These are phyloP conservation scores for Penicillium bovifimosum DNA, from an alignment of 495 filamentous ascomycete genomes.

Conservation along the genomic window DNA sequence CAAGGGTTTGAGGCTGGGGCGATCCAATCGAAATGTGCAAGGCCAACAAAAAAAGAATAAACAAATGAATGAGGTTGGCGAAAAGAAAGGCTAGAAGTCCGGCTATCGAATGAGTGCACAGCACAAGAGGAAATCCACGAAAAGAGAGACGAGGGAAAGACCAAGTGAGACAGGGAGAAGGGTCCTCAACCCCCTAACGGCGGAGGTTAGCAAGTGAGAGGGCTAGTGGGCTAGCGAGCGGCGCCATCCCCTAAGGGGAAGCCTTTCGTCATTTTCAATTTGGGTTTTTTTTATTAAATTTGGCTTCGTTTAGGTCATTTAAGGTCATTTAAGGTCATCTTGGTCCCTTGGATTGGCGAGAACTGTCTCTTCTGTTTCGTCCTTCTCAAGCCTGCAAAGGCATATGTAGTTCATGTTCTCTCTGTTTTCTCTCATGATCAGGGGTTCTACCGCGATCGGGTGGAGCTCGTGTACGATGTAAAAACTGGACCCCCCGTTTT, in stretches of 20 bases:
- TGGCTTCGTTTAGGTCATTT: neutral
- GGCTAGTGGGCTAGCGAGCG: neutral
- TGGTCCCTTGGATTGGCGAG: neutral
- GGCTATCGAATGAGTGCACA: conserved; percentile 19
- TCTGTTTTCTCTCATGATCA: neutral
- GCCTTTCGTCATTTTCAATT: conserved; percentile 14
- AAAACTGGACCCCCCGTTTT: neutral
- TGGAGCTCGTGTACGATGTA: neutral
- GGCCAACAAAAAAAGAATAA: neutral
- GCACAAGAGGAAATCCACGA: conserved; percentile 9
- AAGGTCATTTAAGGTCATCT: no score
- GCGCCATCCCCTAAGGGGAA: conserved; percentile 12
- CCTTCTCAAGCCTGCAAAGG: neutral
- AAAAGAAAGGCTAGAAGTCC: conserved; percentile 8
- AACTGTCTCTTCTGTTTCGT: neutral
- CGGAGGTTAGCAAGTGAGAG: conserved; percentile 6
- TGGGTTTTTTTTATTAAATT: neutral
- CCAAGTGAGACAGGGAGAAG: conserved; percentile 15
- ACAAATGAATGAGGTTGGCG: conserved; percentile 9
- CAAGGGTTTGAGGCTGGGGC: conserved; percentile 1
- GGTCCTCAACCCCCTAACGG: conserved; percentile 10
- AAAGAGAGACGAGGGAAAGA: conserved; percentile 10
- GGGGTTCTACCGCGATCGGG: neutral
- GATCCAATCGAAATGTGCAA: conserved; percentile 3
- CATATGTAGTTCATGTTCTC: no score